Conservation (phyloP, 2,329 filamentous ascomycete genomes). For the Ambrosiella xylebori region DNA sequence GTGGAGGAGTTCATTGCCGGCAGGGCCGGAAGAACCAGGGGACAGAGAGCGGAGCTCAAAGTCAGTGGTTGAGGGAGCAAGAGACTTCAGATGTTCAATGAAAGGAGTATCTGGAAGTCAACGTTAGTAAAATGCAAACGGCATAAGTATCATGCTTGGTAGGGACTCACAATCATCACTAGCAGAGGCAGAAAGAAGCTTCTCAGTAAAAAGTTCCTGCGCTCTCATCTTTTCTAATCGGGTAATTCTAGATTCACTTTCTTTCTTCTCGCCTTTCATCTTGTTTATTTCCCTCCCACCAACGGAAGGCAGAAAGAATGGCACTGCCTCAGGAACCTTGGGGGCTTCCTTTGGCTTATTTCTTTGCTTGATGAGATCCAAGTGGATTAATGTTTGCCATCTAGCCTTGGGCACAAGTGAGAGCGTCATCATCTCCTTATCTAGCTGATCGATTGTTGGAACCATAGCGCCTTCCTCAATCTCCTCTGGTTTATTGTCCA, state of each 20-base stretch:
- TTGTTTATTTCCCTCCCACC: conserved; percentile 18
- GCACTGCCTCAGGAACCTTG: conserved; percentile 82
- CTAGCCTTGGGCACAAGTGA: conserved; percentile 76
- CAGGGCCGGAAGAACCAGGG: conserved; percentile 22
- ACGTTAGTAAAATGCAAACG: conserved; percentile 14
- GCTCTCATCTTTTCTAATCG: conserved; percentile 42
- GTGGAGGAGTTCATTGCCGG: conserved; percentile 52
- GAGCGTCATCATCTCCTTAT: conserved; percentile 67
- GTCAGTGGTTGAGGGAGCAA: conserved; percentile 74
- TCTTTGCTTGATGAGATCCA: conserved; percentile 80
- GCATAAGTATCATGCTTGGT: background rate
- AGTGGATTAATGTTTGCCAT: conserved; percentile 87
- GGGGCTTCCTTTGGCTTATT: conserved; percentile 89
- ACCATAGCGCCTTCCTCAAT: conserved; percentile 26
- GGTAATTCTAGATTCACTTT: conserved; percentile 44
- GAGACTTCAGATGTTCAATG: conserved; percentile 59
- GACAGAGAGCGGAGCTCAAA: conserved; percentile 73
- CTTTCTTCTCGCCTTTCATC: conserved; percentile 23
- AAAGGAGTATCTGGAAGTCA: conserved; percentile 40
- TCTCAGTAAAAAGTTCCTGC: conserved; percentile 41
- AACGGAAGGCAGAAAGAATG: conserved; percentile 76
- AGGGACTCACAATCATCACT: conserved; percentile 41
- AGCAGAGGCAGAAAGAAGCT: conserved; percentile 34
- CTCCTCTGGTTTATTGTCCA: conserved; percentile 27
- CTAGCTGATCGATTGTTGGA: conserved; percentile 55